Conservation (phyloP, 495 filamentous ascomycete genomes). For the Xylaria palmicola region DNA sequence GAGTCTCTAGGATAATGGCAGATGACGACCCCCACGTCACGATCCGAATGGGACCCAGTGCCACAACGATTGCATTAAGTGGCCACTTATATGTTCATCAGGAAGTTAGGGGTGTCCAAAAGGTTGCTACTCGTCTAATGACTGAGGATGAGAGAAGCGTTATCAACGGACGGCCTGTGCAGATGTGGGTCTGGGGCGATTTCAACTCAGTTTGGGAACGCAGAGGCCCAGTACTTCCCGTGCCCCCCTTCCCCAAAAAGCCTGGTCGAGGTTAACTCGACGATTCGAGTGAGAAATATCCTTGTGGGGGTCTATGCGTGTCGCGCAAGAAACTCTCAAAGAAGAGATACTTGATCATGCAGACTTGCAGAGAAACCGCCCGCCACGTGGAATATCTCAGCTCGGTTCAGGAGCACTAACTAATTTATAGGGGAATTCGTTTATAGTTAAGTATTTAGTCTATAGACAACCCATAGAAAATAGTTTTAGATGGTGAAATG, state of each 20-base stretch:
- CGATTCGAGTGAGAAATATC: too few species aligned
- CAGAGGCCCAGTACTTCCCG: background rate
- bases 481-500: too few species aligned
- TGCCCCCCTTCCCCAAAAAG: background rate
- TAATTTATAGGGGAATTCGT: too few species aligned
- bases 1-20: background rate
- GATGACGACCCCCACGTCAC: constrained; percentile 1
- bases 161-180: background rate
- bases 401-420: too few species aligned
- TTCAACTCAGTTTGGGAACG: background rate
- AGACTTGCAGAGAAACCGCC: too few species aligned
- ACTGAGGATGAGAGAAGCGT: background rate
- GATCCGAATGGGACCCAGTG: background rate
- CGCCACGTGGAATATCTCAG: too few species aligned
- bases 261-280: too few species aligned
- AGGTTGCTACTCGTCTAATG: background rate
- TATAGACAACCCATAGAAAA: too few species aligned
- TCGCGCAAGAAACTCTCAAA: too few species aligned
- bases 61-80: background rate
- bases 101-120: background rate
- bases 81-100: background rate
- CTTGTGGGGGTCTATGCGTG: too few species aligned
- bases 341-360: too few species aligned
- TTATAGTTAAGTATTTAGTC: too few species aligned
- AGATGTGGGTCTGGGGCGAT: constrained; percentile 7